Percentiles rank a stretch among this genome's conserved stretches.
phyloP scores from a whole-genome alignment of 1,284 basidiomycete genomes.

The Pseudozyma thailandica region DNA sequence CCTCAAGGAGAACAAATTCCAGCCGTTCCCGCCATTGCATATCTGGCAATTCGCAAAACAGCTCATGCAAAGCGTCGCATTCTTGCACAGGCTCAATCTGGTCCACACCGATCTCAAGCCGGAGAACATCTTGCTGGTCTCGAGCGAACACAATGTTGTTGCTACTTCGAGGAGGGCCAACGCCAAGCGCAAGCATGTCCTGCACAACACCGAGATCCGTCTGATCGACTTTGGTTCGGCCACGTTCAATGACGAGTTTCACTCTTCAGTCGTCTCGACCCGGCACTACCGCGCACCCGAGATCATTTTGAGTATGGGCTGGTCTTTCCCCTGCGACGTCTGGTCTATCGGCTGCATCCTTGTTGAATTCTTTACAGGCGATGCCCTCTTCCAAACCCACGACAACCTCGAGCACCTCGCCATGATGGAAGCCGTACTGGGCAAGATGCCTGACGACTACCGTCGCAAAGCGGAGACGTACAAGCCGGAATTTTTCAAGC shows the following conservation, averaged over 20 bases:
- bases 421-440: conserved; percentile 99
- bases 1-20: conserved; percentile 96
- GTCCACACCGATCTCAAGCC: conserved; percentile 99
- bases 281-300: conserved; percentile 98
- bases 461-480: conserved; percentile 71
- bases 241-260: conserved; percentile 97
- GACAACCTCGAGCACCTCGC: conserved; percentile 98
- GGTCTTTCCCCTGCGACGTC: conserved; percentile 98
- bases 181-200: conserved; percentile 70
- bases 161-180: conserved; percentile 54
- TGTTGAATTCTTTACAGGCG: conserved; percentile 97
- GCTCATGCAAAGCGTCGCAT: conserved; percentile 90
- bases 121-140: conserved; percentile 82
- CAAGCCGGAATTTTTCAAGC: conserved; percentile 93
- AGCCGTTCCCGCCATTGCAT: conserved; percentile 92
- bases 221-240: conserved; percentile 99
- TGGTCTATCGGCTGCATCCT: conserved; percentile 99
- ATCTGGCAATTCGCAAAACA: conserved; percentile 96
- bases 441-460: conserved; percentile 90
- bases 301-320: conserved; percentile 93
- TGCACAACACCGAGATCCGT: conserved; percentile 89
- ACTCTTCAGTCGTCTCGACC: conserved; percentile 96
- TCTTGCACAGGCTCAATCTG: conserved; percentile 88
- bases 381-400: conserved; percentile 97
- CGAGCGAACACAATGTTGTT: conserved; percentile 76